Base-by-base conservation (phyloP, 73 alveolate genomes). In the Paramecium sexaurelia region DNA sequence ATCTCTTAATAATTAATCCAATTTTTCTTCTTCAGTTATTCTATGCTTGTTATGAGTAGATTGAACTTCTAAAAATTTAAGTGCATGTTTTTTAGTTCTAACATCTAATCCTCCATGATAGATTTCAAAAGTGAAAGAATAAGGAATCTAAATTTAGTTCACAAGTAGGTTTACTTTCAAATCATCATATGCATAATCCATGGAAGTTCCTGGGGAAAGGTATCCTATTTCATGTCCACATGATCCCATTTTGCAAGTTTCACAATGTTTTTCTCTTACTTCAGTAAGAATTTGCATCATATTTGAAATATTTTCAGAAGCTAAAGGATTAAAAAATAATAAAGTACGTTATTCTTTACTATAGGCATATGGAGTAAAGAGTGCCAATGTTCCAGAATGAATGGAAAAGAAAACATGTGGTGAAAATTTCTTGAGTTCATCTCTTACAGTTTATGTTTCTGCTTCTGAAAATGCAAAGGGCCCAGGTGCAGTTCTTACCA, bases 151-250 rank as follows among this genome's bases (percentile, higher is more conserved):
- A 29, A 19, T 10, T 29, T 75, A 9, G 8, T 40, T 13, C 1
- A 78, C 22, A 51, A n/a, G 22, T 51, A 51, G 32, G 15, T 22
- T 40, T 40, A 43, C 87, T 11, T 69, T 75, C n/a, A 32, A n/a
- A 68, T 24, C 85, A 32, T 92, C 97, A 86, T 85, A 92, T 9
- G 93, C 94, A 55, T 47, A 94, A 75, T 94, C 97, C 86, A 94
- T 32, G n/a, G 95, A 85, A 17, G 84, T 94, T 13, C 97, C 97
- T 36, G 84, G 68, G 0, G 92, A 82, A 9, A 55, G 33, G 45
- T 92, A 92, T 26, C 94, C 95, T 17, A 92, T 82, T 47, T 61
- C 71, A 24, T 39, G 51, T 11, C 87, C 93, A 24, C 94, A 93
- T 2, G 95, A 75, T 15, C 97, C 97, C 32, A 84, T n/a, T 61